Conservation (phyloP, 441 rosid genomes). For the Flueggea neowawraea region DNA sequence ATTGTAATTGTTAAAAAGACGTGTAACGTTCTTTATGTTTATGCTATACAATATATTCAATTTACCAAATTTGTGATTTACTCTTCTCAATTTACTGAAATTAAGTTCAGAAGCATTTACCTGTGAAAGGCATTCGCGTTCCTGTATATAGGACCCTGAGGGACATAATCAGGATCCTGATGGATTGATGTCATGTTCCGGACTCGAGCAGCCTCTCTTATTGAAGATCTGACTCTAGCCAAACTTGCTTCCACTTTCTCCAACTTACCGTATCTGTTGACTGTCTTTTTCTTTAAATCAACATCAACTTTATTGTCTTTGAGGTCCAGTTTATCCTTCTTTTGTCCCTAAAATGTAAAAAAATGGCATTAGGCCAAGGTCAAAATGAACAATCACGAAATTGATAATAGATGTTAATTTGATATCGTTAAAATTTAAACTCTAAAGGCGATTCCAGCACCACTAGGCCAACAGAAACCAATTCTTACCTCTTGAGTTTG, state of each 20-base stretch:
- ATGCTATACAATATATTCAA: too few relatives aligned
- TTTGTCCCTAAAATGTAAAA: not conserved
- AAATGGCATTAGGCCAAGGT: not conserved
- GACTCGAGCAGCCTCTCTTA: constrained; percentile 48
- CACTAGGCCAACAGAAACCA: not conserved
- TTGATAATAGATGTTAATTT: not conserved
- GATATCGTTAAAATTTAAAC: too few relatives aligned
- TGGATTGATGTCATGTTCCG: constrained; percentile 34
- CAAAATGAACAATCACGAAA: not conserved
- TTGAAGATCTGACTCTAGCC: constrained; percentile 47
- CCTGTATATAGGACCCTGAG: constrained; percentile 60
- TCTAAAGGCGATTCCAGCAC: too few relatives aligned
- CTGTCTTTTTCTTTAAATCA: not conserved
- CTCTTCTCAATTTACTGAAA: too few relatives aligned
- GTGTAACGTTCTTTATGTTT: too few relatives aligned
- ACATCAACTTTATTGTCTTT: constrained; percentile 10
- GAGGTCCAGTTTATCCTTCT: constrained; percentile 10
- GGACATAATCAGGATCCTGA: constrained; percentile 51
- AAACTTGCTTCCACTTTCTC: constrained; percentile 43
- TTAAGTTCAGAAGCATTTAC: constrained; percentile 16
- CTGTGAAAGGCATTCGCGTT: constrained; percentile 69
- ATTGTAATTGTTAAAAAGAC: too few relatives aligned
- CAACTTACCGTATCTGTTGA: constrained; percentile 30
- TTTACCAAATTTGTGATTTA: too few relatives aligned
- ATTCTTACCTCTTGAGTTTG: constrained; percentile 10